Conservation (phyloP, 495 filamentous ascomycete species). For the Penicillium flavigenum region DNA sequence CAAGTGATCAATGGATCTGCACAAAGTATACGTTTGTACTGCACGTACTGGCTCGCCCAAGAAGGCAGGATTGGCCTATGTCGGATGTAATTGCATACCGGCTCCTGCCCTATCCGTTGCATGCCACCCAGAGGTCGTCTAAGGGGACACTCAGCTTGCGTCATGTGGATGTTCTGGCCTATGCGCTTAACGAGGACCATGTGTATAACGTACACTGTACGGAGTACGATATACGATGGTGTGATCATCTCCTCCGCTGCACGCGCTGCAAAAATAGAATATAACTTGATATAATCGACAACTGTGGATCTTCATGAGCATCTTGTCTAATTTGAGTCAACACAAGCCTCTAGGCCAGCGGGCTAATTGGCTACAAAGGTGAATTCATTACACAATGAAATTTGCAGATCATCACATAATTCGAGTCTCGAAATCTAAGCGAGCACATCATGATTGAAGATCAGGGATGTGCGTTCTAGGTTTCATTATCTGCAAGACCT, state of each 20-base stretch:
- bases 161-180: constrained; percentile 11
- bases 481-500: background rate
- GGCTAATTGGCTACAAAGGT: background rate
- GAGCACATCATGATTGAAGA: background rate
- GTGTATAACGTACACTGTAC: background rate
- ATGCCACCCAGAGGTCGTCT: background rate
- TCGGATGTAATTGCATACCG: background rate
- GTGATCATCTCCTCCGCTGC: constrained; percentile 5
- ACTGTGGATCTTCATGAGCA: background rate
- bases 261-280: background rate
- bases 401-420: constrained; percentile 3
- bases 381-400: constrained; percentile 3
- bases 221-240: background rate
- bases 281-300: background rate
- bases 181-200: background rate
- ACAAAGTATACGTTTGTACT: background rate
- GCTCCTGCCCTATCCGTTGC: background rate
- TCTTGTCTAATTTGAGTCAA: background rate
- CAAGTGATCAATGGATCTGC: background rate
- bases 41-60: background rate
- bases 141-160: background rate
- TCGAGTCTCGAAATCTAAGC: background rate
- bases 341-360: background rate
- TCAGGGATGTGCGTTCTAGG: background rate
- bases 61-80: background rate